phyloP scores from a whole-genome alignment of 352 stramenopile genomes.

The Globisporangium paddicum region DNA sequence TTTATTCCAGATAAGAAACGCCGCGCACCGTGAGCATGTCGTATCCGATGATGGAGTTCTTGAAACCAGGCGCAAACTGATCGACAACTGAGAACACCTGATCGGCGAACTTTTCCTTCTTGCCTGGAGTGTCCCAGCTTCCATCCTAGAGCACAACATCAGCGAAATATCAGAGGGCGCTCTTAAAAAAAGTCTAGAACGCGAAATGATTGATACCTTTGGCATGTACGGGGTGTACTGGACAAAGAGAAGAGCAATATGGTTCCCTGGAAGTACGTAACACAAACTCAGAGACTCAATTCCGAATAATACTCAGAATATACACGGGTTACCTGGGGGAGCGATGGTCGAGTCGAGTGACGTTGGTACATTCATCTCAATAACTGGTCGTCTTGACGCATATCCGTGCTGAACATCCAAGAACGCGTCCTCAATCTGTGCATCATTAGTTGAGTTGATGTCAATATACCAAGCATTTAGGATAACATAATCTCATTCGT shows the following conservation, averaged over 20 bases:
- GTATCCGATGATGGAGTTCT: constrained; percentile 71
- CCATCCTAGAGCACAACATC: constrained; percentile 36
- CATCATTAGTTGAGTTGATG: no score
- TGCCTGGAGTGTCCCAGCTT: constrained; percentile 66
- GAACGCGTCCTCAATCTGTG: constrained; percentile 86
- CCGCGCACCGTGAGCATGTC: constrained; percentile 77
- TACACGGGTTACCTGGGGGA: constrained; percentile 35
- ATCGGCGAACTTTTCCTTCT: constrained; percentile 77
- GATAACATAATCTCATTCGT: neutral
- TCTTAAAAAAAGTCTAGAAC: neutral
- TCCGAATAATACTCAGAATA: neutral
- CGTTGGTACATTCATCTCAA: constrained; percentile 91
- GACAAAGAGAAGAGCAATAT: constrained; percentile 88
- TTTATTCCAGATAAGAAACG: neutral
- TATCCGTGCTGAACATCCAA: constrained; percentile 71
- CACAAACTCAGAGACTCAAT: no score
- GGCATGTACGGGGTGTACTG: constrained; percentile 89
- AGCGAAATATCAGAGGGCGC: neutral
- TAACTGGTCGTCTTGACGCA: constrained; percentile 70
- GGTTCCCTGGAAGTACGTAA: constrained; percentile 46
- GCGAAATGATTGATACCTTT: constrained; percentile 28
- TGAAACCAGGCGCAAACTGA: constrained; percentile 84
- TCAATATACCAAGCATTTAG: no score
- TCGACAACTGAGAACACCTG: constrained; percentile 87
- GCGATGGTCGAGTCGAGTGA: constrained; percentile 77